phyloP scores from a whole-genome alignment of 2,329 filamentous ascomycete species.

The Domatiomyces catenatus region DNA sequence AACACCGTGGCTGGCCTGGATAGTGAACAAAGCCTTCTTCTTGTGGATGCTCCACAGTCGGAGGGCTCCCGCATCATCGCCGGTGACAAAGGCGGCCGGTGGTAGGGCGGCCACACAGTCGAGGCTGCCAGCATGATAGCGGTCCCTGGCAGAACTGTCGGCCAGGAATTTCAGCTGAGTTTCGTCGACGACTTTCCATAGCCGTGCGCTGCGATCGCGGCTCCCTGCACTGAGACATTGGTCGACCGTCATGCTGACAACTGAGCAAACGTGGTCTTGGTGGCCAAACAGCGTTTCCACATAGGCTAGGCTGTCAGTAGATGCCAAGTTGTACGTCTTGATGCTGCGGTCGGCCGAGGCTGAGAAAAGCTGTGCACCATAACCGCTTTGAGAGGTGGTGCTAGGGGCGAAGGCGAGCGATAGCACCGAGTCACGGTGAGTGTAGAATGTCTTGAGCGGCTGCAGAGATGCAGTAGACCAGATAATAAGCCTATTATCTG shows the following conservation, averaged over 20 bases:
- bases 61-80: slow-evolving; percentile 76
- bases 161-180: slow-evolving; percentile 90
- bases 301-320: slow-evolving; percentile 67
- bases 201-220: slow-evolving; percentile 72
- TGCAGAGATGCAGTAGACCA: slow-evolving; percentile 70
- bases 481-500: slow-evolving; percentile 69
- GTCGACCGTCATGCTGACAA: slow-evolving; percentile 71
- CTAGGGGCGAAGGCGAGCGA: slow-evolving; percentile 71
- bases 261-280: slow-evolving; percentile 74
- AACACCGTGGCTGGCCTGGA: slow-evolving; percentile 69
- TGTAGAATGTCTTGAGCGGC: slow-evolving; percentile 69
- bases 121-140: slow-evolving; percentile 63
- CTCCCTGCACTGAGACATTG: slow-evolving; percentile 82
- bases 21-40: slow-evolving; percentile 79
- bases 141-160: slow-evolving; percentile 38
- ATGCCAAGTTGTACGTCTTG: slow-evolving; percentile 72
- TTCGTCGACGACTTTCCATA: slow-evolving; percentile 96
- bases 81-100: slow-evolving; percentile 83
- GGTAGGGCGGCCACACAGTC: slow-evolving; percentile 84
- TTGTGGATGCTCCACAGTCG: slow-evolving; percentile 80
- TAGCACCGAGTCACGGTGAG: slow-evolving; percentile 78
- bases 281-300: slow-evolving; percentile 93
- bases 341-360: slow-evolving; percentile 82
- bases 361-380: slow-evolving; percentile 74
- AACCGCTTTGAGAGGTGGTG: slow-evolving; percentile 36